phyloP scores from a whole-genome alignment of 1,284 basidiomycete species.

The Ustilago xerochloae region DNA sequence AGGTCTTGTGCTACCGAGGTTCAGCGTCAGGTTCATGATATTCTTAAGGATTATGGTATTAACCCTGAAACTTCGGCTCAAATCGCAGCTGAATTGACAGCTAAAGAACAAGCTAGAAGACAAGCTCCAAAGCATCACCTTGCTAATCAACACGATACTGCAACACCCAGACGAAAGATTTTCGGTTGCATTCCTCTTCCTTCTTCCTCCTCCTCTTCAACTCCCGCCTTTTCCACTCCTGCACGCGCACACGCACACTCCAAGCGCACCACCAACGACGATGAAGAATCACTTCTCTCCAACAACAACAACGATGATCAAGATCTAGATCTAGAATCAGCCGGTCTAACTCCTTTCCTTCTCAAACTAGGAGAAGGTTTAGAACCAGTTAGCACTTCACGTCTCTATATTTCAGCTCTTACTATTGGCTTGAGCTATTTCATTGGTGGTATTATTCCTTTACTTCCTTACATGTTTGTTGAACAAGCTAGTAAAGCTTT shows the following conservation, averaged over 20 bases:
- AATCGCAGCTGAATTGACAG: slow-evolving; percentile 73
- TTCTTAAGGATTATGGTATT: slow-evolving; percentile 88
- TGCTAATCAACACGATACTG: not conserved
- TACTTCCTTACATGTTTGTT: slow-evolving; percentile 62
- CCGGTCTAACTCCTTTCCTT: slow-evolving; percentile 61
- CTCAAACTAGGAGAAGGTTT: slow-evolving; percentile 57
- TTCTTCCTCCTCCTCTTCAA: slow-evolving; percentile 9
- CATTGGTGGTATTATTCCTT: slow-evolving; percentile 58
- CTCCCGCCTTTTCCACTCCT: too few species aligned
- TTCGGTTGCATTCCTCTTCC: slow-evolving; percentile 43
- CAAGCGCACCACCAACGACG: too few species aligned
- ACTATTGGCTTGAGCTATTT: slow-evolving; percentile 61
- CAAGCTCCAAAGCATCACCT: slow-evolving; percentile 6
- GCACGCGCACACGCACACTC: slow-evolving; percentile 10
- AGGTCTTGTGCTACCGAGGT: slow-evolving; percentile 92
- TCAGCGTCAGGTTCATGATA: slow-evolving; percentile 89
- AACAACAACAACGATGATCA: slow-evolving; percentile 9
- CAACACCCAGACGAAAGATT: slow-evolving; percentile 14
- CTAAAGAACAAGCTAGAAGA: slow-evolving; percentile 24
- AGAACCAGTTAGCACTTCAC: slow-evolving; percentile 57
- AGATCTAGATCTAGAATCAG: slow-evolving; percentile 34
- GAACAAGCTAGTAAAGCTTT: slow-evolving; percentile 46
- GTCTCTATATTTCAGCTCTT: slow-evolving; percentile 56
- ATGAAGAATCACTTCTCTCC: slow-evolving; percentile 27
- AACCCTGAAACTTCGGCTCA: slow-evolving; percentile 81